These are phyloP conservation scores for Smittium culicis DNA, from an alignment of 371 early-diverging fungal species.

Conservation along the genomic window DNA sequence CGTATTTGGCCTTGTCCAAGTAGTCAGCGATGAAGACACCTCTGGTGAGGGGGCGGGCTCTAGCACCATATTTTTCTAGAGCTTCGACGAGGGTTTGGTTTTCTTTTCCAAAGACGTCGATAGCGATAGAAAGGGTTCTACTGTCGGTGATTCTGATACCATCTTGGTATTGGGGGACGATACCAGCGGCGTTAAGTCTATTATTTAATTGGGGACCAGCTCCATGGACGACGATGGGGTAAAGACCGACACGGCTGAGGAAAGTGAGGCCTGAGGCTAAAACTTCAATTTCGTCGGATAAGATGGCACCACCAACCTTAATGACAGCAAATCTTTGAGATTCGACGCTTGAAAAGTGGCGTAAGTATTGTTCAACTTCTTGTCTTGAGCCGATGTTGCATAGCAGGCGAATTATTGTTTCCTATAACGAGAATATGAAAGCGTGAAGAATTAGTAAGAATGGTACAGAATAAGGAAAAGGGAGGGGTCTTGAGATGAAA, in stretches of 20 bases:
- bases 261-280: constrained; percentile 87
- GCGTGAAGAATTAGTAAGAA: too few relatives aligned
- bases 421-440: too few relatives aligned
- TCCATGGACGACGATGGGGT: constrained; percentile 94
- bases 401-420: constrained; percentile 88
- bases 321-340: constrained; percentile 98
- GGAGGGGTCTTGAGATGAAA: too few relatives aligned
- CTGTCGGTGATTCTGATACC: constrained; percentile 93
- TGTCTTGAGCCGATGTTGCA: constrained; percentile 96
- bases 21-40: constrained; percentile 92
- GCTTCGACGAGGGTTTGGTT: constrained; percentile 92
- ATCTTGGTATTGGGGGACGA: constrained; percentile 84
- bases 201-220: constrained; percentile 92
- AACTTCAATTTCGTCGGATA: constrained; percentile 87
- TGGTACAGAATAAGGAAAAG: too few relatives aligned
- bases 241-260: constrained; percentile 88
- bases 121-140: constrained; percentile 78
- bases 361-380: constrained; percentile 93
- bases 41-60: constrained; percentile 83
- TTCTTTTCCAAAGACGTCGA: constrained; percentile 78
- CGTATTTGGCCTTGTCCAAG: constrained; percentile 80
- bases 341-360: constrained; percentile 87
- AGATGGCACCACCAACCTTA: constrained; percentile 94
- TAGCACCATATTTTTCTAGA: constrained; percentile 81
- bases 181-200: constrained; percentile 66